phyloP scores from a whole-genome alignment of 2,329 filamentous ascomycete genomes.

The Dendrostoma leiphaemia region DNA sequence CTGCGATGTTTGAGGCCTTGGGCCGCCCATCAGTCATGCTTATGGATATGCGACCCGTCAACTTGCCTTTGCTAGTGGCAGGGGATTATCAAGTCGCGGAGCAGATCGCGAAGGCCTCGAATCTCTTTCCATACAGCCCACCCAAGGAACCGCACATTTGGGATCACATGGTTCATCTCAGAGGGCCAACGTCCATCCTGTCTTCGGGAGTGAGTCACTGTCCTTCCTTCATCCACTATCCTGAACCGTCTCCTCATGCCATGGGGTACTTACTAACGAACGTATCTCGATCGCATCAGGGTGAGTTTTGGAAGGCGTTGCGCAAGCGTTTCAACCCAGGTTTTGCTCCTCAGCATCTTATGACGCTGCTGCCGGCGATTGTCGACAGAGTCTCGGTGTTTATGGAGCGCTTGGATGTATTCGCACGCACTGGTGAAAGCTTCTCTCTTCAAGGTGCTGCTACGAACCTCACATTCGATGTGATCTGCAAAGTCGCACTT shows the following conservation, averaged over 20 bases:
- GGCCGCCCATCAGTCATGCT: conserved; percentile 17
- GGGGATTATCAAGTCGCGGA: conserved; percentile 14
- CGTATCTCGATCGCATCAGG: conserved; percentile 3
- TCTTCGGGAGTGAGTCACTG: neutral
- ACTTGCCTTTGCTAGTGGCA: conserved; percentile 11
- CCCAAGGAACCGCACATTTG: neutral
- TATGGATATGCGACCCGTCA: conserved; percentile 14
- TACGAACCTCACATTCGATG: conserved; percentile 36
- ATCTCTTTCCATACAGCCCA: conserved; percentile 4
- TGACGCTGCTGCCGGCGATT: conserved; percentile 33
- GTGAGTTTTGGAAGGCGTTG: conserved; percentile 29
- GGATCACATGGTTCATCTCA: conserved; percentile 1
- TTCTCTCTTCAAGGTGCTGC: conserved; percentile 28
- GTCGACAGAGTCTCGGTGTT: conserved; percentile 31
- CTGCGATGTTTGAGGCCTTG: conserved; percentile 14
- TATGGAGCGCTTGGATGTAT: conserved; percentile 27
- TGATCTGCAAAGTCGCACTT: conserved; percentile 24
- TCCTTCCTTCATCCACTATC: neutral
- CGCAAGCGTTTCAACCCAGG: conserved; percentile 36
- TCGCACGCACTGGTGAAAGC: conserved; percentile 24
- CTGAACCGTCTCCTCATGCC: neutral
- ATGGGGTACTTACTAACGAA: neutral
- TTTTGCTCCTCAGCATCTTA: conserved; percentile 36
- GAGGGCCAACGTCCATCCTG: conserved; percentile 2
- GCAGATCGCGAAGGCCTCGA: conserved; percentile 10